A percentile compares a stretch with the other conserved stretches of the same genome.
Evolutionary conservation across 2,329 filamentous ascomycete genomes (phyloP).

Genomic region (Clonostachys byssicola): DNA sequence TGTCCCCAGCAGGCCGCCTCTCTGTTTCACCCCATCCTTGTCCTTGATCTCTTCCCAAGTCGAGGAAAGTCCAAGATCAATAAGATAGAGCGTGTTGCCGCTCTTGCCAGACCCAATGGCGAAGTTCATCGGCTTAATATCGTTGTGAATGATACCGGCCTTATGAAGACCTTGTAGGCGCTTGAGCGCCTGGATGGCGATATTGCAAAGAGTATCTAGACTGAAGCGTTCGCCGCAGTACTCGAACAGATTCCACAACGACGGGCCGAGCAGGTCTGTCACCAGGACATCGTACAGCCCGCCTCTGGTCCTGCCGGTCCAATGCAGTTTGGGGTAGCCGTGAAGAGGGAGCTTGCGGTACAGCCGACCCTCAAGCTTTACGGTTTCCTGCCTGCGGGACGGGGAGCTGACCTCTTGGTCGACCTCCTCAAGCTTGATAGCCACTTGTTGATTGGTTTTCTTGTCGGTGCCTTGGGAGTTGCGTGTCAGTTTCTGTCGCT

Average conservation of each 20-base stretch:
- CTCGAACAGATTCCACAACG: slow-evolving; percentile 97
- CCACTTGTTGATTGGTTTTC: slow-evolving; percentile 98
- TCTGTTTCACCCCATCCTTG: too few species aligned
- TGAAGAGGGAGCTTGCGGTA: slow-evolving; percentile 73
- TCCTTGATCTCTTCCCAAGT: slow-evolving; percentile 75
- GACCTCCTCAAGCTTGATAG: slow-evolving; percentile 98
- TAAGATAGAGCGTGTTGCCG: slow-evolving; percentile 98
- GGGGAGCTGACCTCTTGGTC: slow-evolving; percentile 99
- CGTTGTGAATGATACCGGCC: slow-evolving; percentile 98
- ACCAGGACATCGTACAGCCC: slow-evolving; percentile 99
- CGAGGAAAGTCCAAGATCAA: slow-evolving; percentile 98
- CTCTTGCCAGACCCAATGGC: slow-evolving; percentile 98
- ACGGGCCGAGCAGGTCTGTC: slow-evolving; percentile 90
- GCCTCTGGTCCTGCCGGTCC: slow-evolving; percentile 63
- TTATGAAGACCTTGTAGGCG: slow-evolving; percentile 99
- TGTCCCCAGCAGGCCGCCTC: too few species aligned
- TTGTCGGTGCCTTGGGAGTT: slow-evolving; percentile 79
- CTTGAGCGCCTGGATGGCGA: slow-evolving; percentile 97
- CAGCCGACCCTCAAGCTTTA: slow-evolving; percentile 88
- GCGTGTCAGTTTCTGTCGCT: not conserved
- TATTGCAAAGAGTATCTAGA: slow-evolving; percentile 90
- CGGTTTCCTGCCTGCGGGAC: slow-evolving; percentile 88
- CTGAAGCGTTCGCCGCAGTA: slow-evolving; percentile 99
- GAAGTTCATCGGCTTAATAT: slow-evolving; percentile 99
- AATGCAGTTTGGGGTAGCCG: slow-evolving; percentile 65